Evolutionary conservation across 2,329 filamentous ascomycete species (phyloP).

Genomic region (Alternaria longipes): DNA sequence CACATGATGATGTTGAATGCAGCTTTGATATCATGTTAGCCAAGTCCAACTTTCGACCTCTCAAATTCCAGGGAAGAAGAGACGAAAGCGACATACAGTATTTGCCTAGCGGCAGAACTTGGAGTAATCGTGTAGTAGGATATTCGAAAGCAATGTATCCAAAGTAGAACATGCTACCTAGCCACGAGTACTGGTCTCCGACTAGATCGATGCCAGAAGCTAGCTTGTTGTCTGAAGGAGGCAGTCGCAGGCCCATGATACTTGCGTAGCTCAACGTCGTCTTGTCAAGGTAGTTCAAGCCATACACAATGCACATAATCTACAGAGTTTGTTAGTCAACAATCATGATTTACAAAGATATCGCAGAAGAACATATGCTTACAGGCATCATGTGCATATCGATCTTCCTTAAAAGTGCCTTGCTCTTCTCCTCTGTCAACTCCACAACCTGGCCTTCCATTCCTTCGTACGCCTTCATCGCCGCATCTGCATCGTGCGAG

Average conservation of each 20-base stretch:
- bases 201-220: constrained; percentile 56
- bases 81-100: constrained; percentile 55
- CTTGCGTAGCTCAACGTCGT: constrained; percentile 63
- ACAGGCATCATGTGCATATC: constrained; percentile 70
- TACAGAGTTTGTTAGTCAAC: constrained; percentile 25
- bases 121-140: constrained; percentile 71
- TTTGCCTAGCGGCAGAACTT: constrained; percentile 71
- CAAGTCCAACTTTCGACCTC: background rate
- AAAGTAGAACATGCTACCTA: constrained; percentile 62
- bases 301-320: constrained; percentile 66
- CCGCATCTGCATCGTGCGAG: constrained; percentile 67
- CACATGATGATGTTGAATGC: constrained; percentile 71
- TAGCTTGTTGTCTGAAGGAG: constrained; percentile 39
- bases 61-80: too few relatives aligned
- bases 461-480: constrained; percentile 64
- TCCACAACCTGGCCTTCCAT: constrained; percentile 61
- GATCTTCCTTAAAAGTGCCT: constrained; percentile 67
- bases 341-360: background rate
- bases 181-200: constrained; percentile 63
- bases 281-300: constrained; percentile 70
- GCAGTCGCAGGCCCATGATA: constrained; percentile 58
- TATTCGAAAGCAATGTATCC: constrained; percentile 70
- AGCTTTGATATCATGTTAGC: constrained; percentile 35
- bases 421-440: constrained; percentile 66
- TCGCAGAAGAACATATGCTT: constrained; percentile 7